A percentile compares a stretch with the other conserved stretches of the same genome.
phyloP scores from a whole-genome alignment of 2,329 filamentous ascomycete species.

The Nemania sp. region DNA sequence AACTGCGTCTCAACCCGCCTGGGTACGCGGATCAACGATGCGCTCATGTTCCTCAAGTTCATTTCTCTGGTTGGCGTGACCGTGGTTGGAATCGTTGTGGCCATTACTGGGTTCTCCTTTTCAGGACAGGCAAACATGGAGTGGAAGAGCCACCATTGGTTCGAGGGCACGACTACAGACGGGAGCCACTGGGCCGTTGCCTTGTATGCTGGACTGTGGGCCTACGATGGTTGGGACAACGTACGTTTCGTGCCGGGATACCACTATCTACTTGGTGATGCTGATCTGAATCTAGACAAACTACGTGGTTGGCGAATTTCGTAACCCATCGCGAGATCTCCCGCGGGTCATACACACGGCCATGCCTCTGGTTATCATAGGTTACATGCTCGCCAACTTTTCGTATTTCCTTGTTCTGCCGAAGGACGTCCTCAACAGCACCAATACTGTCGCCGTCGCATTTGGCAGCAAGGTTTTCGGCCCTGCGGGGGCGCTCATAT shows the following conservation, averaged over 20 bases:
- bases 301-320: conserved; percentile 96
- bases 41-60: conserved; percentile 98
- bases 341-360: conserved; percentile 95
- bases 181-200: conserved; percentile 90
- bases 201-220: conserved; percentile 94
- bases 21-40: conserved; percentile 83
- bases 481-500: conserved; percentile 75
- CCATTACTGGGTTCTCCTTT: conserved; percentile 79
- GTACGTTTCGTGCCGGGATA: conserved; percentile 56
- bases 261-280: not conserved
- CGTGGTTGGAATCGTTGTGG: conserved; percentile 86
- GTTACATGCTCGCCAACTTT: conserved; percentile 88
- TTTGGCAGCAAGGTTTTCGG: conserved; percentile 93
- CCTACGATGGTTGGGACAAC: conserved; percentile 99
- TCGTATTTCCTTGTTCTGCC: conserved; percentile 95
- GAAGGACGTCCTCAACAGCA: conserved; percentile 75
- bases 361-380: conserved; percentile 89
- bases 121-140: conserved; percentile 76
- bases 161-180: conserved; percentile 79
- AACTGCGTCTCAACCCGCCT: conserved; percentile 92
- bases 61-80: conserved; percentile 85
- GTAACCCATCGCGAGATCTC: conserved; percentile 85
- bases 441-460: conserved; percentile 93
- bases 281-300: conserved; percentile 70
- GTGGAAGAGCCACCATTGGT: conserved; percentile 90